A percentile compares a stretch with the other conserved stretches of the same genome.
phyloP scores from a whole-genome alignment of 495 filamentous ascomycete species.

The Neurospora sp. region DNA sequence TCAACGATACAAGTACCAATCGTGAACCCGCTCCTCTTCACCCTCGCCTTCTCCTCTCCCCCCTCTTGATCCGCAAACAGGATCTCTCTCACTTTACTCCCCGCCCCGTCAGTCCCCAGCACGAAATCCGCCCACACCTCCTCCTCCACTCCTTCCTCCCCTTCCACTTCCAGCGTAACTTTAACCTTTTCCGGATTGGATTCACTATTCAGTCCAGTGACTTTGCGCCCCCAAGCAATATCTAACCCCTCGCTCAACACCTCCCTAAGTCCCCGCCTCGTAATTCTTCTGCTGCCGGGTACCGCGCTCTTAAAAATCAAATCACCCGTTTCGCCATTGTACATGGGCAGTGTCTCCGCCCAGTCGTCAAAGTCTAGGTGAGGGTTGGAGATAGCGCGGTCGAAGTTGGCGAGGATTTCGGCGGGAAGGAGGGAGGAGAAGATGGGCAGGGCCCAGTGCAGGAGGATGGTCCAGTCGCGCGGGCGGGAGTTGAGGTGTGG shows the following conservation, averaged over 20 bases:
- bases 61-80: conserved; percentile 15
- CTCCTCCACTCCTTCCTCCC: conserved; percentile 7
- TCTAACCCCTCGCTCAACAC: conserved; percentile 22
- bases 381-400: conserved; percentile 31
- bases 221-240: conserved; percentile 19
- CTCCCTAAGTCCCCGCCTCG: conserved; percentile 27
- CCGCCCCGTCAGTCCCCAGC: conserved; percentile 40
- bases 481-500: conserved; percentile 24
- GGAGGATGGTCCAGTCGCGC: conserved; percentile 47
- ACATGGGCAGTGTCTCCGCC: conserved; percentile 28
- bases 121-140: conserved; percentile 34
- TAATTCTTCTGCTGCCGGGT: conserved; percentile 35
- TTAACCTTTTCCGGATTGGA: conserved; percentile 37
- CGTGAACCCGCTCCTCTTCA: conserved; percentile 21
- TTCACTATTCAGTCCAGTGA: conserved; percentile 31
- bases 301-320: conserved; percentile 25
- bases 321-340: conserved; percentile 42
- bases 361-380: conserved; percentile 22
- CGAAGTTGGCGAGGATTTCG: conserved; percentile 25
- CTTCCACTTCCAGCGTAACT: conserved; percentile 15
- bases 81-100: conserved; percentile 27
- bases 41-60: conserved; percentile 20
- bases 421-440: conserved; percentile 19
- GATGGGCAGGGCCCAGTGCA: conserved; percentile 41
- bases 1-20: conserved; percentile 15